Conservation (phyloP, 305 asterid genomes). For the Fraxinus xanthoxyloides region DNA sequence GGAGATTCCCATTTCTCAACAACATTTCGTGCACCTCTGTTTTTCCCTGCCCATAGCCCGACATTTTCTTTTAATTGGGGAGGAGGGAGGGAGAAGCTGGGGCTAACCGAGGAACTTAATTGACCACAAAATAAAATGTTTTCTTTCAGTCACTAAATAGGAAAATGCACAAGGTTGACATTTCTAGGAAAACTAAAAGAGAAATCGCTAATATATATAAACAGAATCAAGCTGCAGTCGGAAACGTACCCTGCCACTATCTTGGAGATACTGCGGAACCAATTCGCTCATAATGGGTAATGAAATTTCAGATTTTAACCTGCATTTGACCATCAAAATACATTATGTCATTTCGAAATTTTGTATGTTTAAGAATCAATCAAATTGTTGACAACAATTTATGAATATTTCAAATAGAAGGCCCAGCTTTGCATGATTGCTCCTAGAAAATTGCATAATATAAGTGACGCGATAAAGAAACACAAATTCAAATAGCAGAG, state of each 20-base stretch:
- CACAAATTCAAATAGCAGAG: conserved; percentile 5
- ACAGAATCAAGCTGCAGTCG: conserved; percentile 21
- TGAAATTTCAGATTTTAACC: conserved; percentile 86
- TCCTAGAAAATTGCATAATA: conserved; percentile 19
- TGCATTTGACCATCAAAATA: conserved; percentile 38
- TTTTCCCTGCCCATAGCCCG: background rate
- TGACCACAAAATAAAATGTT: conserved; percentile 16
- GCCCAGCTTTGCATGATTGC: conserved; percentile 2
- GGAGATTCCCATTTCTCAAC: background rate
- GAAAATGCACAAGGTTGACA: conserved; percentile 14
- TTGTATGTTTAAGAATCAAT: background rate
- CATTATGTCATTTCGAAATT: conserved; percentile 12
- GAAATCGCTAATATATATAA: conserved; percentile 11
- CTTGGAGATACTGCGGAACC: conserved; percentile 94
- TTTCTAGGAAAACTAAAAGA: conserved; percentile 6
- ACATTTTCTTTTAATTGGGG: background rate
- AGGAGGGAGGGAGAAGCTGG: background rate
- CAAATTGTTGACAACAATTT: conserved; percentile 3
- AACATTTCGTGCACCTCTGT: background rate
- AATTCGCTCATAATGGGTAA: conserved; percentile 86
- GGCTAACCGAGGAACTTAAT: background rate
- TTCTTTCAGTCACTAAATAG: background rate
- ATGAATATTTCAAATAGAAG: conserved; percentile 8
- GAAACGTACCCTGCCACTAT: conserved; percentile 73
- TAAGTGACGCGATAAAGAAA: background rate